Percentiles rank a stretch among this genome's conserved stretches.
Evolutionary conservation across 768 basidiomycete species (phyloP).

Genomic region (Paxillus ammoniavirescens): DNA sequence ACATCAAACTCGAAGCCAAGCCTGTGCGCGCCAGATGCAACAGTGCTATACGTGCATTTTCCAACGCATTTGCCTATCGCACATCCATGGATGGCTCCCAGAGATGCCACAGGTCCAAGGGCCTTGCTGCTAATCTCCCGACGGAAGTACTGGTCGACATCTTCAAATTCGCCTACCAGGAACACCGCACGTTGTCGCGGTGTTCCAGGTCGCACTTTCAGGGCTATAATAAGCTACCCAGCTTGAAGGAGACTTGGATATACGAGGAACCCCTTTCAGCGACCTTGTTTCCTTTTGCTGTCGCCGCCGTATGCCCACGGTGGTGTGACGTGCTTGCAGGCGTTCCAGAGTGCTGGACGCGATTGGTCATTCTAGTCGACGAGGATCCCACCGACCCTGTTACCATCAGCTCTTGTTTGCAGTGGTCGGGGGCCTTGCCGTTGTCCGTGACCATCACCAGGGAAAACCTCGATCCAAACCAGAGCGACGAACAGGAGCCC

Average conservation of each 20-base stretch:
- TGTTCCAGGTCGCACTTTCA: too few species aligned
- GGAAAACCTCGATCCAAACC: not conserved
- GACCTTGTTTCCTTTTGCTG: conserved; percentile 3
- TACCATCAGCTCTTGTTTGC: not conserved
- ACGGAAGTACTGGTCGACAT: not conserved
- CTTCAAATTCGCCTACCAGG: not conserved
- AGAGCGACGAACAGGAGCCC: not conserved
- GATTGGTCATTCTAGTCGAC: not conserved
- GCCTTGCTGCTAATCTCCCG: not conserved
- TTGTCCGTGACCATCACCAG: not conserved
- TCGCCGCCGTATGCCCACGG: conserved; percentile 5
- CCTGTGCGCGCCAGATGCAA: too few species aligned
- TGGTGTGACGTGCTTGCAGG: conserved; percentile 1
- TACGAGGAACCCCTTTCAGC: not conserved
- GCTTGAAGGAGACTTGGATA: not conserved
- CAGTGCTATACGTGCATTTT: too few species aligned
- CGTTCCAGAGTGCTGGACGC: conserved; percentile 8
- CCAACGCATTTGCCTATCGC: too few species aligned
- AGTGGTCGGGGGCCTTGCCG: conserved; percentile 1
- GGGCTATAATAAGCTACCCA: too few species aligned
- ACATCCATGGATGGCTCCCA: too few species aligned
- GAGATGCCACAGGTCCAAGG: not conserved
- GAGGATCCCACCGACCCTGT: not conserved
- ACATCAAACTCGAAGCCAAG: too few species aligned
- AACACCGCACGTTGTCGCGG: not conserved